These are phyloP conservation scores for Coemansia sp. DNA, from an alignment of 192 early-diverging fungal species.

Conservation along the genomic window DNA sequence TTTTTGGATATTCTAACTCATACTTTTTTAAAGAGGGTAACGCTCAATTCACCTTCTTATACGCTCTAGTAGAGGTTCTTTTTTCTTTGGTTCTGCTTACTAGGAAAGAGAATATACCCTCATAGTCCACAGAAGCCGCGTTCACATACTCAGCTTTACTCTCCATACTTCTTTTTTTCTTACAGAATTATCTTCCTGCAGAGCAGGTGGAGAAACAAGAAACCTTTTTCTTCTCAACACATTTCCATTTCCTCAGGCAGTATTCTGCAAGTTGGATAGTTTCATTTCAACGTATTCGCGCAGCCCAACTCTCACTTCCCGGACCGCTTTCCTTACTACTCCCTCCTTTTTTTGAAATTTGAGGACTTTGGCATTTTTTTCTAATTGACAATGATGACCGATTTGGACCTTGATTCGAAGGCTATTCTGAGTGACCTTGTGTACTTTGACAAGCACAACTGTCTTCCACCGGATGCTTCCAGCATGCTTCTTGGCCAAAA, in stretches of 20 bases:
- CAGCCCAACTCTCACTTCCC: not conserved
- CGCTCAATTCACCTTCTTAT: not conserved
- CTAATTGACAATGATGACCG: conserved; percentile 36
- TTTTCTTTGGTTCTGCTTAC: not conserved
- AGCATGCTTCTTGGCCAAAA: conserved; percentile 6
- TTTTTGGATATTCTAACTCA: not conserved
- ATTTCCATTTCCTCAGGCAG: not conserved
- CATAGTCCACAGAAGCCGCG: not conserved
- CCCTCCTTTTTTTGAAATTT: not conserved
- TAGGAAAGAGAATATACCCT: not conserved
- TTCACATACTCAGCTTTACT: not conserved
- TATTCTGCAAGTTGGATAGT: not conserved
- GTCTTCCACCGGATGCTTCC: conserved; percentile 34
- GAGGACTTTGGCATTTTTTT: not conserved
- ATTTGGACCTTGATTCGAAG: conserved; percentile 54
- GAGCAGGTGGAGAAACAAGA: not conserved
- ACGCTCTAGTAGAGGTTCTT: not conserved
- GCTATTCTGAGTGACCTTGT: conserved; percentile 52
- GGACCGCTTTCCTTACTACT: not conserved
- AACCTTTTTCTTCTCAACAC: not conserved
- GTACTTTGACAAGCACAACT: conserved; percentile 47
- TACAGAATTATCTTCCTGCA: conserved; percentile 2
- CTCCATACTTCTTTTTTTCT: not conserved
- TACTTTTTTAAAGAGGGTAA: not conserved
- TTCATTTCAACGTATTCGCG: not conserved